Base-by-base conservation (phyloP, 768 basidiomycete species). In the Dacryopinax primogenitus region DNA sequence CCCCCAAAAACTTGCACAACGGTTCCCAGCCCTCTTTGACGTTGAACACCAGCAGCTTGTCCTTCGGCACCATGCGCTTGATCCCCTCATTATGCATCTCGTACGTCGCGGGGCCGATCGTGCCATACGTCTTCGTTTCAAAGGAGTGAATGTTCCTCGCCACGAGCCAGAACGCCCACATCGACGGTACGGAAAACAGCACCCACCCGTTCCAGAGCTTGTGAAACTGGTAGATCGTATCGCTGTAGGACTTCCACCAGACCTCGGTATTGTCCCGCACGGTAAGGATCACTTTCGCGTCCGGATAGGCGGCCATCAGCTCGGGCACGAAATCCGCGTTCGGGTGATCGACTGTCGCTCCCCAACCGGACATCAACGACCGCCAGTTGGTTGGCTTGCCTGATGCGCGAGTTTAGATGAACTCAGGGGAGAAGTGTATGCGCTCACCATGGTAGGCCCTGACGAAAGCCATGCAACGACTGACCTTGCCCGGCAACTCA, bases 21-120 rank as follows among this genome's bases (percentile, higher is more conserved):
- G 62, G 62, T 11, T 63, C 62, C 62, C 62, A 63, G 28, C 62
- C 62, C 12, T 63, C 62, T 21, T 63, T 63, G 15, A 63, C 34
- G 62, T 35, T 63, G 62, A 34, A 63, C n/a, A 63, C 33, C 32
- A 63, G 62, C 11, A 63, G 62, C 26, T 63, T 7, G 32, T 13
- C 12, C 32, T 12, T n/a, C 33, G 62, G 62, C 3, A 63, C 36
- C 32, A 63, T 15, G 32, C n/a, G 21, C 62, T 33, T 12, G 16
- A 32, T 33, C 23, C 35, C 32, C 9, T 34, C 62, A n/a, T 33
- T 63, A 21, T 63, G 62, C 32, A 23, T 35, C 62, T 32, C 34
- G 33, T 63, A 63, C 15, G 35, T 35, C 32, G 28, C 15, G 15
- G 23, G 15, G 33, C 62, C 62, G 16, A 33, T 23, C 33, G 33